These are phyloP conservation scores for Picea sitchensis DNA, from an alignment of 75 land plant species.

Conservation along the genomic window DNA sequence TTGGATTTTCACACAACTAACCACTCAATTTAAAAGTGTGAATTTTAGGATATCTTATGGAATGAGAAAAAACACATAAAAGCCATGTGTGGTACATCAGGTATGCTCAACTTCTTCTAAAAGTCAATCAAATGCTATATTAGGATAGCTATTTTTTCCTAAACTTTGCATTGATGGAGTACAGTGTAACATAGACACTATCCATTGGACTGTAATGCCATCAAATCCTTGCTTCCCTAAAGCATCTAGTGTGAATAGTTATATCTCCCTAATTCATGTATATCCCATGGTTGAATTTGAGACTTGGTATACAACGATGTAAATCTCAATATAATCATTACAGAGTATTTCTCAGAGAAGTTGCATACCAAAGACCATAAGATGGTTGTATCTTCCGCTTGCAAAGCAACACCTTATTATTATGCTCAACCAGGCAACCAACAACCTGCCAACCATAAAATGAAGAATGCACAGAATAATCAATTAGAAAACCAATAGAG, in stretches of 20 bases:
- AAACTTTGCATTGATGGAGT: not conserved
- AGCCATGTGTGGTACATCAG: not conserved
- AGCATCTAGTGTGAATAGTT: not conserved
- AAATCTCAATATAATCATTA: not conserved
- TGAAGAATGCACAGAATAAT: not conserved
- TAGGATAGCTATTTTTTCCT: not conserved
- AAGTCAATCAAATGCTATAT: not conserved
- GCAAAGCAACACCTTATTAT: constrained; percentile 66
- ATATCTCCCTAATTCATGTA: not conserved
- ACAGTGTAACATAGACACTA: not conserved
- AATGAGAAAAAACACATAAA: not conserved
- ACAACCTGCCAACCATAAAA: constrained; percentile 60
- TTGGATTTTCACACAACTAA: not conserved
- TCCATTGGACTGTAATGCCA: not conserved
- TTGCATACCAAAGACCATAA: constrained; percentile 75
- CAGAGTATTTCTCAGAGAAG: constrained; percentile 6
- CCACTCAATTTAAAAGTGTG: not conserved
- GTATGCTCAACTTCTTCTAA: not conserved
- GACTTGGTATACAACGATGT: not conserved
- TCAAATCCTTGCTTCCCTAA: not conserved
- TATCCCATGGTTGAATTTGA: not conserved
- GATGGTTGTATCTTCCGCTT: constrained; percentile 88
- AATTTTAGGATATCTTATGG: not conserved
- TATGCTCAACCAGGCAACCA: constrained; percentile 90
- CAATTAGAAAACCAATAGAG: not conserved